Evolutionary conservation across 495 filamentous ascomycete species (phyloP).

Genomic region (Aspergillus sparsus): DNA sequence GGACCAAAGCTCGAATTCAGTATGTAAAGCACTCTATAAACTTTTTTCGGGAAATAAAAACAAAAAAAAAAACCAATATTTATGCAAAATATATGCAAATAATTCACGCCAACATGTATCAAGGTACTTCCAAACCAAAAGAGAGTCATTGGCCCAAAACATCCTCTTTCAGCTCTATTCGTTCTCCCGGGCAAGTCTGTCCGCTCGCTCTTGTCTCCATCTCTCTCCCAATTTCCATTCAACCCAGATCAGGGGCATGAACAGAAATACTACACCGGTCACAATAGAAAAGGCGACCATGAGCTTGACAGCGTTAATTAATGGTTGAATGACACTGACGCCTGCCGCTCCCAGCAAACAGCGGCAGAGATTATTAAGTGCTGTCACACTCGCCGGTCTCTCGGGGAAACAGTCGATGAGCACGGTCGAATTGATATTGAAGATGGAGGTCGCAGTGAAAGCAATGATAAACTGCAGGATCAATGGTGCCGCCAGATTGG

Average conservation of each 20-base stretch:
- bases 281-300: constrained; percentile 65
- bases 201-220: constrained; percentile 41
- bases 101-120: too few relatives aligned
- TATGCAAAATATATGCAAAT: too few relatives aligned
- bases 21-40: too few relatives aligned
- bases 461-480: constrained; percentile 58
- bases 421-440: constrained; percentile 60
- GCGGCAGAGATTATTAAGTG: constrained; percentile 69
- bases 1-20: too few relatives aligned
- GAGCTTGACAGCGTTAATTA: constrained; percentile 60
- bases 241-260: constrained; percentile 38
- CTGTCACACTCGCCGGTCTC: constrained; percentile 64
- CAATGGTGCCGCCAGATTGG: constrained; percentile 52
- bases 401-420: constrained; percentile 67
- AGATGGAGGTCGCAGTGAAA: constrained; percentile 44
- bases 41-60: too few relatives aligned
- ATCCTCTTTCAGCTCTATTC: too few relatives aligned
- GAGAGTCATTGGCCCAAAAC: too few relatives aligned
- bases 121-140: too few relatives aligned
- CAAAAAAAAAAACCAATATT: too few relatives aligned
- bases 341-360: constrained; percentile 68
- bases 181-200: constrained; percentile 18
- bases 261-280: constrained; percentile 43
- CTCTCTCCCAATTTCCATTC: constrained; percentile 48
- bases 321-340: constrained; percentile 61